Evolutionary conservation across 2,329 filamentous ascomycete genomes (phyloP).

Genomic region (Colletotrichum gloeosporioides): DNA sequence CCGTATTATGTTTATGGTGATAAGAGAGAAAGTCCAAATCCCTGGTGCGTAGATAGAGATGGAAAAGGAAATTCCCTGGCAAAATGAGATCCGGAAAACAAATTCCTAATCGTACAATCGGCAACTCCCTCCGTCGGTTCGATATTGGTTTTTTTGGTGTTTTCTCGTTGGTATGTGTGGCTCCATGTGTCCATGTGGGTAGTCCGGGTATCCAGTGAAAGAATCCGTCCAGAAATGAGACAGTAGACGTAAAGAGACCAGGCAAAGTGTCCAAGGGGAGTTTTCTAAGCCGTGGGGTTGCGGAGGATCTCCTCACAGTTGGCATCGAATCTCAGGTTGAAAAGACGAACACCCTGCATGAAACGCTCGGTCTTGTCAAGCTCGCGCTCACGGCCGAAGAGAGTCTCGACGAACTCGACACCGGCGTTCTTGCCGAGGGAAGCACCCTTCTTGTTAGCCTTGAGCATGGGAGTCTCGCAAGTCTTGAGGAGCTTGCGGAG

Average conservation of each 20-base stretch:
- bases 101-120: slow-evolving; percentile 23
- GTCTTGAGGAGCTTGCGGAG: slow-evolving; percentile 87
- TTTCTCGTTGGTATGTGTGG: background rate
- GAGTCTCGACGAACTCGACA: slow-evolving; percentile 92
- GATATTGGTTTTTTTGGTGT: slow-evolving; percentile 13
- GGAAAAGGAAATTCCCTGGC: slow-evolving; percentile 14
- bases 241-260: slow-evolving; percentile 19
- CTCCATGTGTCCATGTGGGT: background rate
- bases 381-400: slow-evolving; percentile 91
- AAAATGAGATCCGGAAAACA: slow-evolving; percentile 18
- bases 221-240: background rate
- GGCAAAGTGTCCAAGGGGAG: background rate
- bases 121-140: slow-evolving; percentile 15
- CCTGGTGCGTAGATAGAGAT: background rate
- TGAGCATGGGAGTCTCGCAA: slow-evolving; percentile 95
- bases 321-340: slow-evolving; percentile 93
- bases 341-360: slow-evolving; percentile 87
- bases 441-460: slow-evolving; percentile 72
- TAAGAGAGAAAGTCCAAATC: slow-evolving; percentile 19
- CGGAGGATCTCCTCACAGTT: slow-evolving; percentile 91
- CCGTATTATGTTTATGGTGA: slow-evolving; percentile 22
- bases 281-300: slow-evolving; percentile 51
- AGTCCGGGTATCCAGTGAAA: background rate
- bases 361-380: slow-evolving; percentile 89
- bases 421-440: slow-evolving; percentile 92